Conservation (phyloP, 1,139 yeast genomes). For the Suhomyces yuchorum region DNA sequence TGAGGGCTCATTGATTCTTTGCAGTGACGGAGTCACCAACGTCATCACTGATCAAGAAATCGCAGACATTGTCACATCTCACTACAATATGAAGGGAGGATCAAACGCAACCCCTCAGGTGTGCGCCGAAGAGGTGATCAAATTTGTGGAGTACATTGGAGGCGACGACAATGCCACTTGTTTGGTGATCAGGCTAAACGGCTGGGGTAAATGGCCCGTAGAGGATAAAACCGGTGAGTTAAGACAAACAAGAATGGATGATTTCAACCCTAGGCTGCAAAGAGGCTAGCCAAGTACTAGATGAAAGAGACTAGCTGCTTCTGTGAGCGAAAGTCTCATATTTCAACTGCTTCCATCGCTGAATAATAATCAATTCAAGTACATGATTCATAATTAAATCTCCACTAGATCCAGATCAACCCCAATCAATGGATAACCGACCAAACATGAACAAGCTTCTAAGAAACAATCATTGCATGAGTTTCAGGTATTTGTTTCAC, state of each 20-base stretch:
- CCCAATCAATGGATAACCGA: no score
- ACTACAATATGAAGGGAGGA: constrained; percentile 67
- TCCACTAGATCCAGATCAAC: no score
- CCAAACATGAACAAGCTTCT: no score
- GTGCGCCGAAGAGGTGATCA: constrained; percentile 82
- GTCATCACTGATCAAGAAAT: constrained; percentile 85
- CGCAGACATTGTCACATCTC: constrained; percentile 78
- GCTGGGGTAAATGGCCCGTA: constrained; percentile 94
- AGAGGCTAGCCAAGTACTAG: constrained; percentile 14
- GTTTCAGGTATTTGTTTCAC: no score
- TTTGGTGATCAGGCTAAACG: constrained; percentile 71
- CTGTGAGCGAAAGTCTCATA: not conserved
- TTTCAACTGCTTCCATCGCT: not conserved
- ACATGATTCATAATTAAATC: no score
- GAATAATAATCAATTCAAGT: no score
- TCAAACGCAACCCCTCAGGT: constrained; percentile 78
- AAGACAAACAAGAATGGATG: constrained; percentile 72
- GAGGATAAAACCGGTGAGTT: constrained; percentile 79
- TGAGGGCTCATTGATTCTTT: constrained; percentile 75
- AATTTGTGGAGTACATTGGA: constrained; percentile 82
- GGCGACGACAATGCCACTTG: constrained; percentile 96
- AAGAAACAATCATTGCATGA: not conserved
- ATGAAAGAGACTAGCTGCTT: not conserved
- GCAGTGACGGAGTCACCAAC: constrained; percentile 87
- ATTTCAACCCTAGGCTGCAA: constrained; percentile 41